phyloP scores from a whole-genome alignment of 257 asterid species.

The Schizonepeta tenuifolia region DNA sequence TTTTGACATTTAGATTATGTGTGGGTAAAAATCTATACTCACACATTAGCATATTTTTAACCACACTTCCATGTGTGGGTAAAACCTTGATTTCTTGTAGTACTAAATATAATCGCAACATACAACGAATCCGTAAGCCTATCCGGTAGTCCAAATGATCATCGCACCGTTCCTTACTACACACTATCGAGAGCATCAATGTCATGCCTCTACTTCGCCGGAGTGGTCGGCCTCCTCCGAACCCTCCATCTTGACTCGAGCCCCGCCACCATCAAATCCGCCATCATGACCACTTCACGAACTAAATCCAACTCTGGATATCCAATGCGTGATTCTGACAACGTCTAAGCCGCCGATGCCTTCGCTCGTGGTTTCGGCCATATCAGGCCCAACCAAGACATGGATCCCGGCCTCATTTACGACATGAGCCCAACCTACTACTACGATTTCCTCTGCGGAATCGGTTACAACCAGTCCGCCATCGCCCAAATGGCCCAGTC shows the following conservation, averaged over 20 bases:
- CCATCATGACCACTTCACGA: conserved; percentile 65
- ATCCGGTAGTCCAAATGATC: conserved; percentile 30
- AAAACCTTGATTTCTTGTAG: too few species aligned
- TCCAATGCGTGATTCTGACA: conserved; percentile 26
- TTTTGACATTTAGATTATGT: too few species aligned
- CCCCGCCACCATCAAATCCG: conserved; percentile 66
- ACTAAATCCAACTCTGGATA: conserved; percentile 53
- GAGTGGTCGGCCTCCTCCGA: conserved; percentile 58
- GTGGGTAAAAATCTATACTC: too few species aligned
- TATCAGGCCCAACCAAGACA: conserved; percentile 59
- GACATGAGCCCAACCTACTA: conserved; percentile 52
- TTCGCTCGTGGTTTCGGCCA: conserved; percentile 62
- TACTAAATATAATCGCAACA: conserved; percentile 56
- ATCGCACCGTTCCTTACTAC: conserved; percentile 38
- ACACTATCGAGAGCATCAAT: conserved; percentile 56
- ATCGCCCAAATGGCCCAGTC: conserved; percentile 18
- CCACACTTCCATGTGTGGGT: too few species aligned
- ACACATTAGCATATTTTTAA: too few species aligned
- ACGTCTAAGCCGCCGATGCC: conserved; percentile 34
- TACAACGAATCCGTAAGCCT: conserved; percentile 41
- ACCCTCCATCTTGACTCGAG: conserved; percentile 63
- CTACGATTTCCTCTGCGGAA: conserved; percentile 61
- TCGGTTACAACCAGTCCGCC: conserved; percentile 48
- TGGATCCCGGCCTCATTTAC: conserved; percentile 69
- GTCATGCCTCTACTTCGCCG: conserved; percentile 78